phyloP scores from a whole-genome alignment of 148 eudicot genomes.

The Nepenthes mirabilis region DNA sequence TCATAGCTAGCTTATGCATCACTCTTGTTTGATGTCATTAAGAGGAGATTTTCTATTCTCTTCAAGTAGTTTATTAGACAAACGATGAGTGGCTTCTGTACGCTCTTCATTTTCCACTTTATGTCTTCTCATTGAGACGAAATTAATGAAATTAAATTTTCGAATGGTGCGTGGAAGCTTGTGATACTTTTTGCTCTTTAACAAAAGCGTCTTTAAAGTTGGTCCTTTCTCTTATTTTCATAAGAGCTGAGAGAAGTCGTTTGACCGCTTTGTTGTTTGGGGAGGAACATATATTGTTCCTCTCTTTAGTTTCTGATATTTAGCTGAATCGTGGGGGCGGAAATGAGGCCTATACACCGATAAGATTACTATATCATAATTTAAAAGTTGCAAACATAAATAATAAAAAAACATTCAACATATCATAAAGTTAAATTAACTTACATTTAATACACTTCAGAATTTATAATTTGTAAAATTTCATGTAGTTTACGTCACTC shows the following conservation, averaged over 20 bases:
- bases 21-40: too few relatives aligned
- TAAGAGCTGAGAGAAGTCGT: conserved; percentile 5
- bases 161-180: conserved; percentile 4
- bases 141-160: neutral
- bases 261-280: conserved; percentile 5
- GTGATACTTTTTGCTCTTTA: conserved; percentile 6
- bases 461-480: too few relatives aligned
- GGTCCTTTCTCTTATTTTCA: conserved; percentile 13
- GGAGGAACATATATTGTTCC: neutral
- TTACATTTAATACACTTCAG: too few relatives aligned
- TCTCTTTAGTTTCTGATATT: conserved; percentile 7
- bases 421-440: too few relatives aligned
- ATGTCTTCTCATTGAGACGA: neutral
- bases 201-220: conserved; percentile 3
- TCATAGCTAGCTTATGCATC: too few relatives aligned
- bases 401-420: neutral
- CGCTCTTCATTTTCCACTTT: too few relatives aligned
- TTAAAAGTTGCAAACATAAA: neutral
- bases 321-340: conserved; percentile 1
- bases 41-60: too few relatives aligned
- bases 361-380: neutral
- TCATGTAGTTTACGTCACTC: too few relatives aligned
- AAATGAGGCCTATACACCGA: too few relatives aligned
- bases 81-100: neutral
- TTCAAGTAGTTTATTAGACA: neutral